Base-by-base conservation (phyloP, 179 eudicot genomes). In the Spinacia oleracea region DNA sequence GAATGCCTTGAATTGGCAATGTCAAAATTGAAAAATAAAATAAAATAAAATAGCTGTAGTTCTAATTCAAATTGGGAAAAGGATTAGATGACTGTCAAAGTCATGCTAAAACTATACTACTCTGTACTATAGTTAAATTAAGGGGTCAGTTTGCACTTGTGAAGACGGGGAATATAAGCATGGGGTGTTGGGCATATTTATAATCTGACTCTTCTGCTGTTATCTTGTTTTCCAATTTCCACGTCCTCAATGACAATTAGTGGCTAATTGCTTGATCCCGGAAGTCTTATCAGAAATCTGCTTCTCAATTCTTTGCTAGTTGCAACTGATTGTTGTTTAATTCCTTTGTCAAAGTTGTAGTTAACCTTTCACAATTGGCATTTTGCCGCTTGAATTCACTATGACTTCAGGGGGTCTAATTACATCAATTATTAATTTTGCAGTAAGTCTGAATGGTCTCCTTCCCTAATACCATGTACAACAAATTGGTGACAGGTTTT, bases 401-500 rank as follows among this genome's bases (percentile, higher is more conserved):
- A 35, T 35, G 38, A 35, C 38, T 29, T 18, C 40, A 27, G 51
- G 10, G 42, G n/a, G 11, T 51, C 21, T 32, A 16, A 20, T 56
- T 38, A 35, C 3, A 14, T 8, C n/a, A n/a, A n/a, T 31, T 29
- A 55, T 2, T 16, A 73, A 31, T 9, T 75, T 6, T 60, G 75
- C 31, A 42, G 64, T 23, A 35, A 40, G 34, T 60, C 35, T 35
- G 4, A 40, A 70, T 75, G 40, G 35, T 51, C 45, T 35, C 6
- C 58, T 21, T 38, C 31, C 7, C 67, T 71, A 53, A 68, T 60
- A 29, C 7, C 5, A 8, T 78, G 11, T 68, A 25, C 59, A 38
- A 40, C 63, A 31, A 31, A 63, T 51, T 55, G 72, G 83, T 79
- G 67, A 18, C 74, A 72, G 81, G 77, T 62, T 67, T 62, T 50